Conservation (phyloP, 1,284 basidiomycete genomes). For the Ceratobasidium sp. region DNA sequence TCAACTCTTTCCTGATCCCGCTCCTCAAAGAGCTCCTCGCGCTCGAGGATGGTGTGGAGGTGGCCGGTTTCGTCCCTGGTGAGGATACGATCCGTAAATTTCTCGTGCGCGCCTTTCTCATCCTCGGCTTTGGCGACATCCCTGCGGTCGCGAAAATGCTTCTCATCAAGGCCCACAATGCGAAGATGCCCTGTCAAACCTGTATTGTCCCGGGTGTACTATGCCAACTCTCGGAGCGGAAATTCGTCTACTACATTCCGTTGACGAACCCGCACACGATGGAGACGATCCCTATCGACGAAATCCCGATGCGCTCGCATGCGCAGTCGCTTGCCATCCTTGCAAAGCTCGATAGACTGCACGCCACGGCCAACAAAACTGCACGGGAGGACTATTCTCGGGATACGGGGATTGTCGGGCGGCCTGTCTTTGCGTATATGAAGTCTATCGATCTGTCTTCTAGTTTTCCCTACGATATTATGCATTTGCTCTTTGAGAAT, state of each 20-base stretch:
- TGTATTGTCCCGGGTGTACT: slow-evolving; percentile 25
- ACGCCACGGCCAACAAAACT: neutral
- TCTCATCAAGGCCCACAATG: slow-evolving; percentile 44
- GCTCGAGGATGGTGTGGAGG: slow-evolving; percentile 40
- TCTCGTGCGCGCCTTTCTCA: slow-evolving; percentile 28
- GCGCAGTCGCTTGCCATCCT: neutral
- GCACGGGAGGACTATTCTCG: neutral
- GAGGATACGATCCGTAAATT: slow-evolving; percentile 6
- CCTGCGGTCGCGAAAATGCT: slow-evolving; percentile 45
- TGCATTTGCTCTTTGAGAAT: slow-evolving; percentile 45
- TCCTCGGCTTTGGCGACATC: slow-evolving; percentile 46
- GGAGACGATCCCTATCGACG: slow-evolving; percentile 30
- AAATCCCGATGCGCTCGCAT: slow-evolving; percentile 46
- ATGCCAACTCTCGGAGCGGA: neutral
- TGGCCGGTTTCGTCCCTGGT: slow-evolving; percentile 9
- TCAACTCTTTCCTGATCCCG: neutral
- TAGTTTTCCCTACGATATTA: slow-evolving; percentile 34
- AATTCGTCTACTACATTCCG: slow-evolving; percentile 32
- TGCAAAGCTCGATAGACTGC: slow-evolving; percentile 27
- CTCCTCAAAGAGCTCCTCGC: slow-evolving; percentile 17
- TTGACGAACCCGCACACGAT: slow-evolving; percentile 9
- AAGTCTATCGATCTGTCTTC: slow-evolving; percentile 50
- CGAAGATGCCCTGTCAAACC: slow-evolving; percentile 17
- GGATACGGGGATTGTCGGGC: slow-evolving; percentile 32
- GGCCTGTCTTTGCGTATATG: slow-evolving; percentile 49